These are phyloP conservation scores for Calcarisporium arbuscula DNA, from an alignment of 2,329 filamentous ascomycete species.

Conservation along the genomic window DNA sequence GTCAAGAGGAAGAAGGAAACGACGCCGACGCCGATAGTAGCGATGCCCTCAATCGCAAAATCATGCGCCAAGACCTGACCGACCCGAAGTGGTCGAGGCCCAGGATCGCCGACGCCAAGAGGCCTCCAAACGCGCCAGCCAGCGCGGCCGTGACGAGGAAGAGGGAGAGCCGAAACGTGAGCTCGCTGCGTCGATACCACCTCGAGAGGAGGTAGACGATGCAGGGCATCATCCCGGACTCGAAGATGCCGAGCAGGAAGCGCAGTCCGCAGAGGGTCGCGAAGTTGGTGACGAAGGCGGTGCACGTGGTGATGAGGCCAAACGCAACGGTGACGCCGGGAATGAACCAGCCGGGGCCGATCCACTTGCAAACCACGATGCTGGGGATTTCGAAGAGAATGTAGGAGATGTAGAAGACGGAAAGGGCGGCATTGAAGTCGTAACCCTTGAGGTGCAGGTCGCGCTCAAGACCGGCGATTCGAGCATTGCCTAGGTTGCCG, in stretches of 20 bases:
- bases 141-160: constrained; percentile 62
- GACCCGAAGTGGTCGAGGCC: constrained; percentile 50
- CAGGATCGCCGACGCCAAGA: constrained; percentile 57
- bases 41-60: constrained; percentile 50
- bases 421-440: constrained; percentile 57
- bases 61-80: constrained; percentile 59
- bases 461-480: constrained; percentile 48
- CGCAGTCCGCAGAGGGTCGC: constrained; percentile 45
- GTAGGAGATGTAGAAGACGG: constrained; percentile 59
- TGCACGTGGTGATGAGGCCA: constrained; percentile 53
- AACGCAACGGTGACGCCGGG: constrained; percentile 51
- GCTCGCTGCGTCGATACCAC: constrained; percentile 58
- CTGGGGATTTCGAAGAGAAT: constrained; percentile 60
- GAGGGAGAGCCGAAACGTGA: constrained; percentile 55
- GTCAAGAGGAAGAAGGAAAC: constrained; percentile 57
- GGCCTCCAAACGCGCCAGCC: constrained; percentile 61
- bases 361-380: constrained; percentile 56
- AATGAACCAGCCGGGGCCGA: constrained; percentile 61
- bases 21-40: constrained; percentile 44
- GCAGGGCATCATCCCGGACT: constrained; percentile 59
- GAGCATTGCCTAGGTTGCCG: constrained; percentile 44
- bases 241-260: constrained; percentile 55
- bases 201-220: constrained; percentile 60
- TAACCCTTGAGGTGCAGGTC: constrained; percentile 48
- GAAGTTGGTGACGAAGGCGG: constrained; percentile 51